These are phyloP conservation scores for Aspergillus ochraceus DNA, from an alignment of 2,329 filamentous ascomycete genomes.

Conservation along the genomic window DNA sequence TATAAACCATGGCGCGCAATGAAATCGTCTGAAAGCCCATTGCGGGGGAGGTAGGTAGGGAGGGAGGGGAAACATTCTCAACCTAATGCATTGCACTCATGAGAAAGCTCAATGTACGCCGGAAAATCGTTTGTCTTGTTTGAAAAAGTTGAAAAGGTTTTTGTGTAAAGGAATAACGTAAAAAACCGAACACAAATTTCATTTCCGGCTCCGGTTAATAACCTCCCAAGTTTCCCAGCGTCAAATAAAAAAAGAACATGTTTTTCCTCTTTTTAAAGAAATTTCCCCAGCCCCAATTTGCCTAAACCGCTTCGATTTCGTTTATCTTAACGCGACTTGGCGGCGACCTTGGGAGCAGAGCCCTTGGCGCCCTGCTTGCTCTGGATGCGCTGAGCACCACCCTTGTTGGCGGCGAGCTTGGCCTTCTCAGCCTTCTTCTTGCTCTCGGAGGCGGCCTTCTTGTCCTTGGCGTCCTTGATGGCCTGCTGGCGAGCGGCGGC, in stretches of 20 bases:
- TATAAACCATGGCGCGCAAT: slow-evolving; percentile 20
- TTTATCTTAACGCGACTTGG: slow-evolving; percentile 74
- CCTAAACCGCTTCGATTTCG: slow-evolving; percentile 26
- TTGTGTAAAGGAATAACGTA: slow-evolving; percentile 5
- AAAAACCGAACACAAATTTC: slow-evolving; percentile 4
- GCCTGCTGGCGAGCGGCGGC: slow-evolving; percentile 83
- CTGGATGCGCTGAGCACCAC: slow-evolving; percentile 75
- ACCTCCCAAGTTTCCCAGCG: slow-evolving; percentile 28
- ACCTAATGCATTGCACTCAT: neutral
- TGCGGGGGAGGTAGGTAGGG: neutral
- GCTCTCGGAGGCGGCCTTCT: slow-evolving; percentile 83
- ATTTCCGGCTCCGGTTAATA: slow-evolving; percentile 13
- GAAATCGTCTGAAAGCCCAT: slow-evolving; percentile 22
- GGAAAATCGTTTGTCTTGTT: neutral
- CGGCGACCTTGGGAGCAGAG: slow-evolving; percentile 77
- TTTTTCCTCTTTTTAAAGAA: slow-evolving; percentile 22
- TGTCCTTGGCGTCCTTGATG: slow-evolving; percentile 98
- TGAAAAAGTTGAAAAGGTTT: neutral
- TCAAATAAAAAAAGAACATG: slow-evolving; percentile 14
- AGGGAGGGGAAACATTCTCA: neutral
- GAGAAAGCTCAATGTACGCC: neutral
- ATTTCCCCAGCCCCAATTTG: slow-evolving; percentile 27
- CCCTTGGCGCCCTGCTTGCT: slow-evolving; percentile 99
- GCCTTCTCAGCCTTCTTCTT: slow-evolving; percentile 99
- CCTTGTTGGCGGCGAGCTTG: slow-evolving; percentile 78